Evolutionary conservation across 257 asterid genomes (phyloP).

Genomic region (Paraleonurus japonicus): DNA sequence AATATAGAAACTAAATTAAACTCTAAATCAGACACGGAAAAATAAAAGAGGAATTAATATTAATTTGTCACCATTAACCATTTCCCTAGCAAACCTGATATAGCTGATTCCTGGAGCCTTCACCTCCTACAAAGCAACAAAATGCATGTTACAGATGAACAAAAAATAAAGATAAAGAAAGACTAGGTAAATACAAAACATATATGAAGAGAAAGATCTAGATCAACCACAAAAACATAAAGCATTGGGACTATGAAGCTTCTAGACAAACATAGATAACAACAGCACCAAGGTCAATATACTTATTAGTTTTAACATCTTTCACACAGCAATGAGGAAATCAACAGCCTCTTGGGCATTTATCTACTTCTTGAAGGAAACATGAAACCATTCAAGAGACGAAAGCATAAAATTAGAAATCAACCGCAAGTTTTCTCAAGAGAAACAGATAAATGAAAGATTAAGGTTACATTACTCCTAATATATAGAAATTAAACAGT

Average conservation of each 20-base stretch:
- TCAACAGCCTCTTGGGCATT: slow-evolving; percentile 1
- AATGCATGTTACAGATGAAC: slow-evolving; percentile 19
- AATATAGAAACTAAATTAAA: too few relatives aligned
- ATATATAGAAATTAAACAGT: background rate
- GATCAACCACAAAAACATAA: slow-evolving; percentile 1
- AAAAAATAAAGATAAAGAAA: background rate
- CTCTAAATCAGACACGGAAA: too few relatives aligned
- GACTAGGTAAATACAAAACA: background rate
- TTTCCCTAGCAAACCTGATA: slow-evolving; percentile 57
- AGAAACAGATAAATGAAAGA: background rate
- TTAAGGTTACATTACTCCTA: background rate
- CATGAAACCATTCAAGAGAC: background rate
- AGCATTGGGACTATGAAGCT: slow-evolving; percentile 2
- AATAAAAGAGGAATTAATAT: too few relatives aligned
- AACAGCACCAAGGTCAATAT: slow-evolving; percentile 5
- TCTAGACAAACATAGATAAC: background rate
- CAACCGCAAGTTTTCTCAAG: background rate
- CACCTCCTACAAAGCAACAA: slow-evolving; percentile 38
- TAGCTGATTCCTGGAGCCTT: slow-evolving; percentile 38
- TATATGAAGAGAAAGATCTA: background rate
- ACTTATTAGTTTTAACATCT: slow-evolving; percentile 9
- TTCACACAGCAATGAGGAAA: slow-evolving; percentile 7
- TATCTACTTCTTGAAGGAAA: background rate
- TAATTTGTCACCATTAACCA: too few relatives aligned
- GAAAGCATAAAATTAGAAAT: slow-evolving; percentile 2